phyloP scores from a whole-genome alignment of 2,329 filamentous ascomycete species.

The Botrytis hyacinthi region DNA sequence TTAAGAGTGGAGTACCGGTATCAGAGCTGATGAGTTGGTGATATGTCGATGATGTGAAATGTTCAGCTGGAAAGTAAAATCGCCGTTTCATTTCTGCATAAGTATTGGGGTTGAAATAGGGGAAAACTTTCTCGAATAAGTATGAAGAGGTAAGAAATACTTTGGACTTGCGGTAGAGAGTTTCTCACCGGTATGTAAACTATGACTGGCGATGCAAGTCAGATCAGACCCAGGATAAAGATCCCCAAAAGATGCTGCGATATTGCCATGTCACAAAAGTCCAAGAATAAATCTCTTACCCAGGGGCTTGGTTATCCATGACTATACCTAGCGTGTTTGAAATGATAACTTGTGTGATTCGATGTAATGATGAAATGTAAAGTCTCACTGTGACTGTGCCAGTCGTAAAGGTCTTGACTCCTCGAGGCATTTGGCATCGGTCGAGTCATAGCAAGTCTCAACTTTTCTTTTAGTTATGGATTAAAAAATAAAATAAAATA shows the following conservation, averaged over 20 bases:
- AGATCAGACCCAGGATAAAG: neutral
- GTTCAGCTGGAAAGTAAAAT: neutral
- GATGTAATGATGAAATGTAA: neutral
- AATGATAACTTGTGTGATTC: neutral
- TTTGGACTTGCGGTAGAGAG: neutral
- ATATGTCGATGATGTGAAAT: neutral
- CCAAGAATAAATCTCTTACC: neutral
- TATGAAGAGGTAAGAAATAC: neutral
- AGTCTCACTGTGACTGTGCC: neutral
- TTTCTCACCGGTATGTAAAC: neutral
- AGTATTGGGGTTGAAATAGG: neutral
- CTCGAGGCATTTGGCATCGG: neutral
- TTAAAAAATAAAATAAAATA: neutral
- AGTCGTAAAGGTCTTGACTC: neutral
- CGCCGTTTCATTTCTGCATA: neutral
- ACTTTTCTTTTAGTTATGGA: neutral
- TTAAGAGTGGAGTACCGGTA: neutral
- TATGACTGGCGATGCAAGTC: neutral
- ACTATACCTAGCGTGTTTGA: neutral
- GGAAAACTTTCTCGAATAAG: neutral
- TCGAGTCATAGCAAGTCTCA: neutral
- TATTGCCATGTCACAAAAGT: neutral
- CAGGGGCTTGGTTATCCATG: neutral
- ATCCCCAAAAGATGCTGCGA: neutral
- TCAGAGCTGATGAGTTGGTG: slow-evolving; percentile 8